phyloP scores from a whole-genome alignment of 805 yeast species.

The fission yeast (Schizosaccharomyces pombe) region DNA sequence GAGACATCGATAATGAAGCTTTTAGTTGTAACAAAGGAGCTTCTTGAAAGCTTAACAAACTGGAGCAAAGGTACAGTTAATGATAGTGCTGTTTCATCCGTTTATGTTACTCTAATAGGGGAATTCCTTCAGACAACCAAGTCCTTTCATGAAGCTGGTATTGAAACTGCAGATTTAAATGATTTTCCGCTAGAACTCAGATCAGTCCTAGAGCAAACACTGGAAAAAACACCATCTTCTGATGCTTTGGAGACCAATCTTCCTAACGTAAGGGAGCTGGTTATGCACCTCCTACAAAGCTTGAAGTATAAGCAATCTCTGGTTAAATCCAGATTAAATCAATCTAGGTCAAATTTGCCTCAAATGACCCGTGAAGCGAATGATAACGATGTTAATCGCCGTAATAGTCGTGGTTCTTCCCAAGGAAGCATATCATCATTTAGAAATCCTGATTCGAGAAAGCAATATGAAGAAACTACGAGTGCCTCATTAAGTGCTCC shows the following conservation, averaged over 20 bases:
- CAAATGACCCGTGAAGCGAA: too few species aligned
- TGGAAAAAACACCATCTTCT: constrained; percentile 66
- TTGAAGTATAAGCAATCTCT: constrained; percentile 52
- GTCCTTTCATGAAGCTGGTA: constrained; percentile 55
- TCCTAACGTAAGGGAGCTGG: constrained; percentile 68
- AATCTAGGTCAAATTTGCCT: too few species aligned
- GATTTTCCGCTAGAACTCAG: constrained; percentile 75
- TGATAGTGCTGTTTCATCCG: constrained; percentile 68
- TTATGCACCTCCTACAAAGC: constrained; percentile 54
- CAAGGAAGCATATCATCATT: too few species aligned
- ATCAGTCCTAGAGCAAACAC: constrained; percentile 58
- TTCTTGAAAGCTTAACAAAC: constrained; percentile 62
- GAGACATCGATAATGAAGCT: constrained; percentile 61
- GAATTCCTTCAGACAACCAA: constrained; percentile 72
- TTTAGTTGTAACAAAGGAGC: constrained; percentile 67
- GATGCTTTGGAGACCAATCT: constrained; percentile 55
- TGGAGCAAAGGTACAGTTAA: constrained; percentile 73
- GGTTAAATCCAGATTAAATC: neutral
- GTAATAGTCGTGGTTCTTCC: too few species aligned
- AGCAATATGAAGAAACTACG: too few species aligned
- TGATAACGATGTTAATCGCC: too few species aligned
- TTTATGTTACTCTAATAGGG: constrained; percentile 78
- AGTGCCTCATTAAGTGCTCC: neutral
- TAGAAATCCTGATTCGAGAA: too few species aligned
- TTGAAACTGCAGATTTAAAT: constrained; percentile 52